Evolutionary conservation across 108 stramenopile genomes (phyloP).

Genomic region (Cyclotella baltica): DNA sequence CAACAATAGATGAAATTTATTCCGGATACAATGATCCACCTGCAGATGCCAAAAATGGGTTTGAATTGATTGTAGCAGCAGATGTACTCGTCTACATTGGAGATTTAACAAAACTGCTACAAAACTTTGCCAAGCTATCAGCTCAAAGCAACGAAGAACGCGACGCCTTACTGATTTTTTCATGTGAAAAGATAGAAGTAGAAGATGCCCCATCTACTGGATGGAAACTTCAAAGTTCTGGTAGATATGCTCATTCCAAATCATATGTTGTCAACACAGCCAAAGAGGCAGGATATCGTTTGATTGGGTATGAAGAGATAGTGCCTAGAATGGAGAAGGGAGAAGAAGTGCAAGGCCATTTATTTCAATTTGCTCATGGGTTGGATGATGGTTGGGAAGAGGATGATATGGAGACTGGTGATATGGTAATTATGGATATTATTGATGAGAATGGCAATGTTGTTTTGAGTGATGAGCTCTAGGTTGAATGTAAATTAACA

Average conservation of each 20-base stretch:
- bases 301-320: constrained; percentile 59
- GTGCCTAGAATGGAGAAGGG: constrained; percentile 79
- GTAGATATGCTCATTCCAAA: constrained; percentile 78
- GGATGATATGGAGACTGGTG: constrained; percentile 12
- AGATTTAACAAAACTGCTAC: constrained; percentile 53
- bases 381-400: constrained; percentile 21
- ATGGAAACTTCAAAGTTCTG: constrained; percentile 65
- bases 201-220: constrained; percentile 62
- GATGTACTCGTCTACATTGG: constrained; percentile 84
- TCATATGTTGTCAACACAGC: constrained; percentile 60
- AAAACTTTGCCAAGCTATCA: constrained; percentile 54
- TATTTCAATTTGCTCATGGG: constrained; percentile 62
- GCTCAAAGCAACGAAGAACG: constrained; percentile 19
- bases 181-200: constrained; percentile 66
- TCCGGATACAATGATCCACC: constrained; percentile 30
- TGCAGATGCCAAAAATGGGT: constrained; percentile 28
- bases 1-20: constrained; percentile 50
- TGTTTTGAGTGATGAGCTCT: not conserved
- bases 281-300: constrained; percentile 49
- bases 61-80: constrained; percentile 78
- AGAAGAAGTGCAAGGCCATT: constrained; percentile 65
- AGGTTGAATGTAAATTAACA: too few relatives aligned
- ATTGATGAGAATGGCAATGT: constrained; percentile 15
- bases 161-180: constrained; percentile 58
- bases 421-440: constrained; percentile 15